These are phyloP conservation scores for Trichodelitschia bisporula DNA, from an alignment of 495 filamentous ascomycete species.

Conservation along the genomic window DNA sequence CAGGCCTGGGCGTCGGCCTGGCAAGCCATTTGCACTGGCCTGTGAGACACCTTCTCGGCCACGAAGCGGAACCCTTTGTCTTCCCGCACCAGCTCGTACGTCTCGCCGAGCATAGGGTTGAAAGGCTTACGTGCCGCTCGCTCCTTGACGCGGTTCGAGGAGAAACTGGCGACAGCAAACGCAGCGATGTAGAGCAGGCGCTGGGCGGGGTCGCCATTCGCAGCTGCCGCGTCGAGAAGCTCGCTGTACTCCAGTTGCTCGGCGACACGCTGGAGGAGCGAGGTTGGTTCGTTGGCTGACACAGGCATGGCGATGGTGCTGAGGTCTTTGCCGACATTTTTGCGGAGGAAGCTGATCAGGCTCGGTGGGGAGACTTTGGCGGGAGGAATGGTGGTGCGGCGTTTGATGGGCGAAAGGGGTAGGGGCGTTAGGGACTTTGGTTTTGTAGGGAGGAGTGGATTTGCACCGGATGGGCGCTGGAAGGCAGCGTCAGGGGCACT, in stretches of 20 bases:
- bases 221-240: constrained; percentile 47
- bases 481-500: constrained; percentile 25
- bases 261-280: constrained; percentile 61
- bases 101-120: constrained; percentile 93
- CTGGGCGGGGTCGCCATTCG: constrained; percentile 31
- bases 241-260: constrained; percentile 77
- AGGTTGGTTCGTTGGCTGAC: constrained; percentile 81
- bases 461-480: constrained; percentile 38
- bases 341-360: constrained; percentile 79
- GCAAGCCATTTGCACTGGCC: constrained; percentile 75
- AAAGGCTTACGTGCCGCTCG: constrained; percentile 91
- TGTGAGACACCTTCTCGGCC: constrained; percentile 80
- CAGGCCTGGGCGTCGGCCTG: constrained; percentile 69
- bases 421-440: constrained; percentile 58
- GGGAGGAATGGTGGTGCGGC: constrained; percentile 45
- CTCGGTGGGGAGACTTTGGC: constrained; percentile 62
- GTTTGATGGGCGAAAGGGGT: constrained; percentile 36
- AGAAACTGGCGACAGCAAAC: constrained; percentile 70
- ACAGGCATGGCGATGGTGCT: constrained; percentile 95
- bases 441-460: constrained; percentile 46
- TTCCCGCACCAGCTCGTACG: constrained; percentile 75
- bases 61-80: constrained; percentile 75
- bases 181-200: constrained; percentile 66
- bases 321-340: constrained; percentile 93
- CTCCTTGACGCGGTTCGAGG: constrained; percentile 56